Evolutionary conservation across 345 rosid genomes (phyloP).

Genomic region (Erysimum cheiranthoides): DNA sequence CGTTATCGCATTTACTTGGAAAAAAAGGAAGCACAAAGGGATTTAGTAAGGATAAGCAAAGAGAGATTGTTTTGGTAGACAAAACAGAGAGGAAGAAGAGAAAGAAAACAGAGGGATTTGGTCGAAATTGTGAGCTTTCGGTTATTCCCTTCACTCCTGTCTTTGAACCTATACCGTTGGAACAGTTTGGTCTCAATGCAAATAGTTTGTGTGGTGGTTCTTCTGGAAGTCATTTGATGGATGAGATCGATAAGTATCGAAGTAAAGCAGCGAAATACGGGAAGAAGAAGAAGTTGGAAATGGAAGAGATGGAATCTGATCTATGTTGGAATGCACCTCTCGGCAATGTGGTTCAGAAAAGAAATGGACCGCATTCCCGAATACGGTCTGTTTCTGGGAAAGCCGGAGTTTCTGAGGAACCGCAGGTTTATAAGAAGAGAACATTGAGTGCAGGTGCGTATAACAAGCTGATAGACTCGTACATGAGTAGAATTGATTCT

Average conservation of each 20-base stretch:
- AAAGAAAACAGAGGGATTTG: slow-evolving; percentile 32
- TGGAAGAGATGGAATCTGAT: slow-evolving; percentile 58
- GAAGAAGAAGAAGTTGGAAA: slow-evolving; percentile 37
- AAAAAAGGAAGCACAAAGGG: slow-evolving; percentile 22
- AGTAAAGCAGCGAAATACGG: slow-evolving; percentile 26
- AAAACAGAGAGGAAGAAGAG: slow-evolving; percentile 34
- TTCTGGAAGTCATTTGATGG: slow-evolving; percentile 36
- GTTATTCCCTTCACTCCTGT: slow-evolving; percentile 60
- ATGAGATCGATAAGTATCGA: slow-evolving; percentile 48
- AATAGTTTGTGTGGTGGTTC: slow-evolving; percentile 28
- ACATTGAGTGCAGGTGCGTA: slow-evolving; percentile 76
- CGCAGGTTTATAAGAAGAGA: slow-evolving; percentile 49
- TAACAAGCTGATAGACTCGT: slow-evolving; percentile 67
- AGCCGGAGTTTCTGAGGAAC: slow-evolving; percentile 45
- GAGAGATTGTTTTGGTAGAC: slow-evolving; percentile 31
- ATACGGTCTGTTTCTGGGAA: slow-evolving; percentile 16
- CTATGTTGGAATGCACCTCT: slow-evolving; percentile 51
- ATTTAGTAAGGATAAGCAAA: slow-evolving; percentile 37
- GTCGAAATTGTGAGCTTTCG: slow-evolving; percentile 46
- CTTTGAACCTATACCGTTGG: slow-evolving; percentile 44
- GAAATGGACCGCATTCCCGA: slow-evolving; percentile 21
- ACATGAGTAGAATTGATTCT: slow-evolving; percentile 77
- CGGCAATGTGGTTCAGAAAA: slow-evolving; percentile 13
- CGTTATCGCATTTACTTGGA: slow-evolving; percentile 55
- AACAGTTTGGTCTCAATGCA: slow-evolving; percentile 45